Evolutionary conservation across 306 rosid species (phyloP), one percentile per base, ranked within the genome.

Genomic region (Cyclanthera cordifolia): DNA sequence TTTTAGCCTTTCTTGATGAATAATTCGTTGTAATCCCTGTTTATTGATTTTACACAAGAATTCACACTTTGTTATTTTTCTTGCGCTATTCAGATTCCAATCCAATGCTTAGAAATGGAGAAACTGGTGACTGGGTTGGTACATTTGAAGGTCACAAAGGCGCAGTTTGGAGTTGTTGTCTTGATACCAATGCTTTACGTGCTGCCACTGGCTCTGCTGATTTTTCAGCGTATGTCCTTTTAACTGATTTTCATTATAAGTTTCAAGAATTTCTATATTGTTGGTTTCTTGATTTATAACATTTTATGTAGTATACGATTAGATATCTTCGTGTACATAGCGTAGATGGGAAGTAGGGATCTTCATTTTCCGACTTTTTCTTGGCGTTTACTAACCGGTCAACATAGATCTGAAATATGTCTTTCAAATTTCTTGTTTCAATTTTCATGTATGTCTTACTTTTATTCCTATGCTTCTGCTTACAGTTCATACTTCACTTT

Each of bases 121-220:
- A 94, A 79, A 90, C 96, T 37, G 99, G 99, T 48, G 99, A 94
- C 72, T 94, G 99, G 99, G 88, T 94, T 72, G 99, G 99, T 45
- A 94, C 99, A 8, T 94, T 90, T 79, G 95, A 90, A 81, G 99
- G 99, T 32, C 99, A 94, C 75, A 94, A 94, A 79, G 99, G 99
- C 75, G 99, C 99, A 0, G 99, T 94, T 3, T 94, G 99, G 99
- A 94, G 99, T 73, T 94, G 99, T 84, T 86, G 96, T 77, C 78
- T 94, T 88, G 99, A 90, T 76, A 85, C 95, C 43, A 90, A 86
- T 74, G 97, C 99, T 17, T 83, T 94, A 48, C 95, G 90, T 32
- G 99, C 97, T 47, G 99, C 99, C 23, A 85, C 96, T 76, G 99
- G 90, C 58, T 94, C 99, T 12, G 99, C 99, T 24, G 99, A 94